Conservation (phyloP, 805 yeast genomes). For the Saccharomyces jurei region DNA sequence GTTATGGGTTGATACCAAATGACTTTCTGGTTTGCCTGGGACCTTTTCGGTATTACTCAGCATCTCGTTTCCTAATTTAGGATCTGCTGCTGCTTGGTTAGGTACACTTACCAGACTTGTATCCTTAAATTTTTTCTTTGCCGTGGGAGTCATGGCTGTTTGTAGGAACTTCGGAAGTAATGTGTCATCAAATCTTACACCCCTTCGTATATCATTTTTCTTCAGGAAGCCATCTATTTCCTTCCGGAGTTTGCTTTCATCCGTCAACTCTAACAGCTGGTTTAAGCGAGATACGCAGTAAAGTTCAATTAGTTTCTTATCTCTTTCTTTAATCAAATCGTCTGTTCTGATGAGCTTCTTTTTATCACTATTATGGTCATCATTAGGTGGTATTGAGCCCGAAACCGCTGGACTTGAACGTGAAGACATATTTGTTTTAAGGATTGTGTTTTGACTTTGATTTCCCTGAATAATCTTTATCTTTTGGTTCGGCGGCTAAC, state of each 20-base stretch:
- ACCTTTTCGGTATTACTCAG: neutral
- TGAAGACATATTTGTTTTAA: neutral
- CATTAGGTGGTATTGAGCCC: neutral
- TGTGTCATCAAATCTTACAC: slow-evolving; percentile 31
- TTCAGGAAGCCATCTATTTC: slow-evolving; percentile 40
- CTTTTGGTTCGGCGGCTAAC: neutral
- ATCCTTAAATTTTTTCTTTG: neutral
- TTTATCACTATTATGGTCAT: neutral
- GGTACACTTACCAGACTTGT: neutral
- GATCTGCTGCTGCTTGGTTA: neutral
- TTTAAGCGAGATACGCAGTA: slow-evolving; percentile 52
- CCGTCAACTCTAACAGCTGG: slow-evolving; percentile 33
- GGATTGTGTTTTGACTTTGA: neutral
- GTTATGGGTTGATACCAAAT: neutral
- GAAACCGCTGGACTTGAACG: neutral
- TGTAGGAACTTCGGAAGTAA: slow-evolving; percentile 17
- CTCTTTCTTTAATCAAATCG: slow-evolving; percentile 42
- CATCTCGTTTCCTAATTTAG: neutral
- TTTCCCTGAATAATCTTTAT: neutral
- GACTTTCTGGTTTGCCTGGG: neutral
- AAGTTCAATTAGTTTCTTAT: slow-evolving; percentile 52
- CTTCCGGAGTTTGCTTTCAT: slow-evolving; percentile 34
- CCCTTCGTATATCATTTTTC: slow-evolving; percentile 45
- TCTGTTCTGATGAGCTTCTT: slow-evolving; percentile 6
- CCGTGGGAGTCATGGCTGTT: neutral